Base-by-base conservation (phyloP, 192 early-diverging fungal genomes). In the Dimargaris cristalligena region DNA sequence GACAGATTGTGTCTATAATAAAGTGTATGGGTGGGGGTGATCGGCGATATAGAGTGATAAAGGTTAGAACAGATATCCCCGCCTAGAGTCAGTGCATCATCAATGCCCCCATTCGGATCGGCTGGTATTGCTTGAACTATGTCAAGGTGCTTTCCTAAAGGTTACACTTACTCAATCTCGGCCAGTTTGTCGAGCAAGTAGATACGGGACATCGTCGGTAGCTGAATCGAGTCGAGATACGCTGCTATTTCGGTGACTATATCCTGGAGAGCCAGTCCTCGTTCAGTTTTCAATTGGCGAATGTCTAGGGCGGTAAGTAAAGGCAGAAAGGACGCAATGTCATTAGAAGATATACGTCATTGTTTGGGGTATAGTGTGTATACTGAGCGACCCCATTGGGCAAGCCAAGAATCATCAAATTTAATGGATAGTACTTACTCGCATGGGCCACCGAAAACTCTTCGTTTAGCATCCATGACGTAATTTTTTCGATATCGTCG, bases 221-320 rank as follows among this genome's bases (percentile, higher is more conserved):
- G 71, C 4, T 94, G 88, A n/a, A 90, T 74, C 14, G 60, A 63
- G 25, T 74, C 68, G 26, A 92, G 60, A 30, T 74, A 80, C 14
- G 74, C 74, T 48, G 81, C 77, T 2, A 99, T 63, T 55, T 90
- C 86, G 1, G 81, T 82, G 34, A 97, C 70, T 49, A 99, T 92
- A 65, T 97, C 96, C 56, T 86, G 76, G 29, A 99, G 66, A 4
- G 94, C 93, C 44, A 92, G 70, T 0, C 96, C 94, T 62, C 88
- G 85, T 47, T 91, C 85, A 29, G 67, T 75, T 63, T 88, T 89
- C 34, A 99, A 65, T 22, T 68, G 65, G 9, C 74, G 70, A 49
- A 94, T 89, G 35, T 81, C 89, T 88, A 71, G n/a, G 33, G 30
- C 23, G 13, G 9, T 13, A 6, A 22, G 13, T 48, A 22, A 48